phyloP scores from a whole-genome alignment of 2,329 filamentous ascomycete species.

The Ophiostoma himal-ulmi region DNA sequence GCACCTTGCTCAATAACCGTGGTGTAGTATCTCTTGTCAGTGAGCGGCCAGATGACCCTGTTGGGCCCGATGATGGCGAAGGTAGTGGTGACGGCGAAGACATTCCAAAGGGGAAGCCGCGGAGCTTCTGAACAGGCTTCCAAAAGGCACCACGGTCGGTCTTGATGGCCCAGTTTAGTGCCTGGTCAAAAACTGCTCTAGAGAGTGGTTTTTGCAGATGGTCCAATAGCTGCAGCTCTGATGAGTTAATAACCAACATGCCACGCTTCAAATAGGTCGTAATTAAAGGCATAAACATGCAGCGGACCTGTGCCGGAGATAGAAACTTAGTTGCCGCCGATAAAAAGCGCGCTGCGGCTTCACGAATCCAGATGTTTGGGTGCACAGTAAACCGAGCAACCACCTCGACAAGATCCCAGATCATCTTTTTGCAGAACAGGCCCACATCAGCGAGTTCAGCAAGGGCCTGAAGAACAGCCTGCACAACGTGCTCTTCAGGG shows the following conservation, averaged over 20 bases:
- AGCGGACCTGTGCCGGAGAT: conserved; percentile 73
- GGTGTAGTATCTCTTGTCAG: not conserved
- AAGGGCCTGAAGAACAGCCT: conserved; percentile 80
- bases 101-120: conserved; percentile 54
- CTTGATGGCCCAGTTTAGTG: conserved; percentile 78
- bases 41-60: not conserved
- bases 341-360: conserved; percentile 53
- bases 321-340: conserved; percentile 64
- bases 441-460: conserved; percentile 84
- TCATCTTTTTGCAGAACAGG: conserved; percentile 74
- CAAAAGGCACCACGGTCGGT: conserved; percentile 80
- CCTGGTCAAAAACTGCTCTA: conserved; percentile 75
- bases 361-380: conserved; percentile 90
- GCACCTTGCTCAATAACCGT: conserved; percentile 55
- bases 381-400: conserved; percentile 84
- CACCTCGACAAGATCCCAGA: conserved; percentile 82
- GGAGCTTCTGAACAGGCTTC: conserved; percentile 66
- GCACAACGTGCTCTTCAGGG: conserved; percentile 87
- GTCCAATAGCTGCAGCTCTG: conserved; percentile 70
- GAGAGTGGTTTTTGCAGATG: conserved; percentile 76
- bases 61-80: not conserved
- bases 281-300: conserved; percentile 74
- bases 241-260: conserved; percentile 40
- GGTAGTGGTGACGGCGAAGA: conserved; percentile 37
- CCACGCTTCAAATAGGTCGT: conserved; percentile 73